Evolutionary conservation across 2,329 filamentous ascomycete species (phyloP).

Genomic region (Didymellaceae sp.): DNA sequence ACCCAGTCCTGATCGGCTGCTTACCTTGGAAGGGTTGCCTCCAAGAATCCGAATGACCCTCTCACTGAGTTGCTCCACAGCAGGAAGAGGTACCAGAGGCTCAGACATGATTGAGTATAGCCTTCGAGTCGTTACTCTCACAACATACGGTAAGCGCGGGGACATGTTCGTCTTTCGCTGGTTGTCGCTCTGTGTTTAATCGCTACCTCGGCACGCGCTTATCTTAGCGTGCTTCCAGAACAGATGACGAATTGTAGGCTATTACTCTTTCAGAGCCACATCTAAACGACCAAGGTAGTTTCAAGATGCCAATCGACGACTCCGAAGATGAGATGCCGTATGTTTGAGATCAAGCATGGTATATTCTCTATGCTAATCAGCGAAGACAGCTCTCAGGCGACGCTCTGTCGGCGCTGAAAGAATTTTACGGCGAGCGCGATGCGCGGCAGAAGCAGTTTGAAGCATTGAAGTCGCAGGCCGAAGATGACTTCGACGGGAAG

Average conservation of each 20-base stretch:
- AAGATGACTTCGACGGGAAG: constrained; percentile 58
- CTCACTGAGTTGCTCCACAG: constrained; percentile 78
- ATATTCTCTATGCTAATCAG: constrained; percentile 23
- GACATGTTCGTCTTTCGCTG: constrained; percentile 30
- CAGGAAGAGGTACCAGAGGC: constrained; percentile 69
- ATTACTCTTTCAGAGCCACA: constrained; percentile 31
- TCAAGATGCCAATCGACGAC: constrained; percentile 37
- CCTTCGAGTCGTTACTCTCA: constrained; percentile 25
- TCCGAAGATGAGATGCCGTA: constrained; percentile 47
- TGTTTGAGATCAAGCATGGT: constrained; percentile 16
- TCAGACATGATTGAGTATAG: constrained; percentile 61
- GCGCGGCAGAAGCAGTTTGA: constrained; percentile 70
- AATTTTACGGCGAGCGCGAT: constrained; percentile 78
- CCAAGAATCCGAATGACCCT: constrained; percentile 83
- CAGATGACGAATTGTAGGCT: constrained; percentile 16
- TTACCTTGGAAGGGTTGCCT: constrained; percentile 85
- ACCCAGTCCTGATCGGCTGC: constrained; percentile 13
- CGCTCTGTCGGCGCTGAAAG: constrained; percentile 71
- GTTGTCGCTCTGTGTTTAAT: constrained; percentile 6
- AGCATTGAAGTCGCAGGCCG: constrained; percentile 67
- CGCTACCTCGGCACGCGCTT: constrained; percentile 30
- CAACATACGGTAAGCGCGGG: constrained; percentile 30
- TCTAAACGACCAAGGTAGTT: constrained; percentile 1
- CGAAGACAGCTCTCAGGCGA: constrained; percentile 68
- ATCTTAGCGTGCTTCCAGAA: constrained; percentile 17